These are phyloP conservation scores for Stephania cephalantha DNA, from an alignment of 164 flowering plant genomes.

Conservation along the genomic window DNA sequence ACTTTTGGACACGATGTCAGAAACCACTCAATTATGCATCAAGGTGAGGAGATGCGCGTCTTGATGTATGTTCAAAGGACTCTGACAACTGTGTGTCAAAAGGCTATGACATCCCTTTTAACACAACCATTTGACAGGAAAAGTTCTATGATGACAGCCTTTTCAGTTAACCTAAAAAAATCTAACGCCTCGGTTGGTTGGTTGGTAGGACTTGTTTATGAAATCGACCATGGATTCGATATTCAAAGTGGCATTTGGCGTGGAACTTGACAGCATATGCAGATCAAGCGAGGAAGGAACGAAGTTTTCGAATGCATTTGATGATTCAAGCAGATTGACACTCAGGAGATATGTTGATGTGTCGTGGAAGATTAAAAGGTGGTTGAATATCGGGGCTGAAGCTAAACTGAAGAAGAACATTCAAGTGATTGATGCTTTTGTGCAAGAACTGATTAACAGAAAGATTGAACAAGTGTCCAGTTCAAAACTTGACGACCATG, in stretches of 20 bases:
- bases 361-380: conserved; percentile 51
- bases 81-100: too few relatives aligned
- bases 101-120: too few relatives aligned
- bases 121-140: too few relatives aligned
- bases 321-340: conserved; percentile 43
- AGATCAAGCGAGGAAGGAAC: conserved; percentile 48
- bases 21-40: too few relatives aligned
- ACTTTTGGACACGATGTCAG: too few relatives aligned
- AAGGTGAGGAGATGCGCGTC: too few relatives aligned
- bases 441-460: conserved; percentile 43
- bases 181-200: neutral
- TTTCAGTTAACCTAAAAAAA: neutral
- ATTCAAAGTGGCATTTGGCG: conserved; percentile 65
- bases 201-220: conserved; percentile 56
- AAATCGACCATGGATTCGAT: conserved; percentile 68
- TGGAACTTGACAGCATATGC: conserved; percentile 54
- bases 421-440: conserved; percentile 40
- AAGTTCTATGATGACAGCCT: too few relatives aligned
- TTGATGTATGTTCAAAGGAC: too few relatives aligned
- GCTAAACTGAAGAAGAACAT: conserved; percentile 40
- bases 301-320: conserved; percentile 41
- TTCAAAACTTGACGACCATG: neutral
- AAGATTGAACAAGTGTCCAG: conserved; percentile 35
- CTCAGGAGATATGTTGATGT: conserved; percentile 46
- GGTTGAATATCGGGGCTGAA: conserved; percentile 52